These are phyloP conservation scores for Phytophthora rubi DNA, from an alignment of 352 stramenopile genomes.

Conservation along the genomic window DNA sequence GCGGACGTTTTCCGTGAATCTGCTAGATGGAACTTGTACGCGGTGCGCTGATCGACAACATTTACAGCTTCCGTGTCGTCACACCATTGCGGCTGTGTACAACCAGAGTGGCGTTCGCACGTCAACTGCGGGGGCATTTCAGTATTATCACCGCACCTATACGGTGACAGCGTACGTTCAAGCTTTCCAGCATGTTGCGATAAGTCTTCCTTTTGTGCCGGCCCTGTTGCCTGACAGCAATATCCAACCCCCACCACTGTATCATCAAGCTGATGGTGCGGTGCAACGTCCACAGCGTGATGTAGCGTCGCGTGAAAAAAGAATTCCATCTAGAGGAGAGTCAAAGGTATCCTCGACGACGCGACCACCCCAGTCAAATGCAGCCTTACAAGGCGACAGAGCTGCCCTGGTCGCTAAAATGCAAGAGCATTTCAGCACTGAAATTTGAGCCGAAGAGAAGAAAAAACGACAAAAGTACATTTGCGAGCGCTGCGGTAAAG, in stretches of 20 bases:
- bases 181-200: background rate
- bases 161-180: background rate
- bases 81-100: conserved; percentile 1
- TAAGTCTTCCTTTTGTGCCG: background rate
- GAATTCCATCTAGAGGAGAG: background rate
- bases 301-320: background rate
- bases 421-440: background rate
- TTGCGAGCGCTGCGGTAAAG: background rate
- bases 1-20: too few relatives aligned
- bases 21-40: background rate
- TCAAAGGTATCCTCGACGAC: background rate
- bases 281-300: background rate
- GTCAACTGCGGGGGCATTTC: background rate
- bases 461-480: background rate
- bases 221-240: background rate
- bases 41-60: conserved; percentile 12
- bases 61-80: conserved; percentile 7
- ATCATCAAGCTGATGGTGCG: background rate
- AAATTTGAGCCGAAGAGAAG: background rate
- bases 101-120: background rate
- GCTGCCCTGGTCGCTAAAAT: background rate
- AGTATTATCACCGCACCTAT: background rate
- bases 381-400: background rate
- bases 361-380: background rate
- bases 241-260: background rate